Evolutionary conservation across 140 eudicot genomes (phyloP).

Genomic region (Oenanthe javanica): DNA sequence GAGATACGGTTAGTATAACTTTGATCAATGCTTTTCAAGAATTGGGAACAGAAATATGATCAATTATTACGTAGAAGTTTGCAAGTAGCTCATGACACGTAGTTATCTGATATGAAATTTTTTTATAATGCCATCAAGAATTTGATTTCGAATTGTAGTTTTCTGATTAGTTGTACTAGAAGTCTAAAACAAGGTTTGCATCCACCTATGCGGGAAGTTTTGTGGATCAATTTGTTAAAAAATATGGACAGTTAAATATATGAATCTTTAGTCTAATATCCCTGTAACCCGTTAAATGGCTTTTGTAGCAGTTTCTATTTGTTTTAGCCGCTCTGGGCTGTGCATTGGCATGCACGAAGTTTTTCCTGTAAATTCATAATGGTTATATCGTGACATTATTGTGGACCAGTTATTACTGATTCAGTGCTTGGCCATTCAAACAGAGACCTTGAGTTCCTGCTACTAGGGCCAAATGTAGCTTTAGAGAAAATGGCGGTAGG

Average conservation of each 20-base stretch:
- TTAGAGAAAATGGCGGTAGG: too few relatives aligned
- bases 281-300: background rate
- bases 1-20: conserved; percentile 48
- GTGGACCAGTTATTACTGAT: background rate
- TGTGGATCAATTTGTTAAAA: background rate
- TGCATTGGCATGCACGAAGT: background rate
- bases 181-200: too few relatives aligned
- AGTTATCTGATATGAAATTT: background rate
- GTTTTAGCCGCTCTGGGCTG: background rate
- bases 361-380: background rate
- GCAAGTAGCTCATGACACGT: background rate
- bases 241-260: background rate
- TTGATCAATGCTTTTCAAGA: background rate
- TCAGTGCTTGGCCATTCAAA: background rate
- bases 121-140: background rate
- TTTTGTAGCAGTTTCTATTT: background rate
- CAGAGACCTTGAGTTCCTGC: background rate
- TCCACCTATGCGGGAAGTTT: background rate
- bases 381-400: background rate
- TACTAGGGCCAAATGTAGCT: too few relatives aligned
- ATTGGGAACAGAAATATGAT: background rate
- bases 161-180: background rate
- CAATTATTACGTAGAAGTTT: background rate
- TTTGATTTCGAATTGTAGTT: background rate
- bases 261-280: background rate